These are phyloP conservation scores for Rhodotorula kratochvilovae DNA, from an alignment of 768 basidiomycete species.

Conservation along the genomic window DNA sequence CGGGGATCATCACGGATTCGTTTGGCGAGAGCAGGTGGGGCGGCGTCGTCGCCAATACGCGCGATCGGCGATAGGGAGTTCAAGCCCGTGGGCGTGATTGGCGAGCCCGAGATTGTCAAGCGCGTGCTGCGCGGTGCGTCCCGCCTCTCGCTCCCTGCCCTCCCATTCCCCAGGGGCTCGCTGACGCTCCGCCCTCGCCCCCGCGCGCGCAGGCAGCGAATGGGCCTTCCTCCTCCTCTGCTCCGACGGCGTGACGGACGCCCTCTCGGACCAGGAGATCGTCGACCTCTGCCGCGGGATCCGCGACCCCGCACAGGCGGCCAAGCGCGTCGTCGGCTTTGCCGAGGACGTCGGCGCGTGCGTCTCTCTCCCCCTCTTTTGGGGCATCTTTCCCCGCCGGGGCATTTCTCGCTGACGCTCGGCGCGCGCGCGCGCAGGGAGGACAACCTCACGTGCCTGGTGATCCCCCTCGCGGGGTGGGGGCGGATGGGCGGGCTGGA, in stretches of 20 bases:
- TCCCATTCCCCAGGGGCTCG: conserved; percentile 51
- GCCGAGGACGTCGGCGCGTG: conserved; percentile 61
- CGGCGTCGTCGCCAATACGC: conserved; percentile 86
- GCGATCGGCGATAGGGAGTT: conserved; percentile 55
- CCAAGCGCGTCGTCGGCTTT: conserved; percentile 73
- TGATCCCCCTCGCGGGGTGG: conserved; percentile 91
- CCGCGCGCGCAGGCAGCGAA: conserved; percentile 58
- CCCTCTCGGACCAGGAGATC: conserved; percentile 89
- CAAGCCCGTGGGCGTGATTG: conserved; percentile 42
- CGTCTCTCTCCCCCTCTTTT: conserved; percentile 10
- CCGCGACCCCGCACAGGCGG: conserved; percentile 69
- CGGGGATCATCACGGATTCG: conserved; percentile 82
- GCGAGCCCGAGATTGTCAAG: conserved; percentile 38
- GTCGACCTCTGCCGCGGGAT: conserved; percentile 60
- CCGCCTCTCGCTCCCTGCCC: not conserved
- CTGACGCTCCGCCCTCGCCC: too few relatives aligned
- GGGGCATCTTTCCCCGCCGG: too few relatives aligned
- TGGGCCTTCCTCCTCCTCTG: conserved; percentile 83
- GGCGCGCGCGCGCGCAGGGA: conserved; percentile 68
- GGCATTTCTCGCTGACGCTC: too few relatives aligned
- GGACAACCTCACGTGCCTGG: conserved; percentile 86
- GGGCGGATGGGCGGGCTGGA: conserved; percentile 73
- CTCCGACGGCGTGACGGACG: conserved; percentile 90
- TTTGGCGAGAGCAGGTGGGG: conserved; percentile 96
- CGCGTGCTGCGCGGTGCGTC: conserved; percentile 30